Evolutionary conservation across 352 stramenopile genomes (phyloP).

Genomic region (Phytophthora citricola): DNA sequence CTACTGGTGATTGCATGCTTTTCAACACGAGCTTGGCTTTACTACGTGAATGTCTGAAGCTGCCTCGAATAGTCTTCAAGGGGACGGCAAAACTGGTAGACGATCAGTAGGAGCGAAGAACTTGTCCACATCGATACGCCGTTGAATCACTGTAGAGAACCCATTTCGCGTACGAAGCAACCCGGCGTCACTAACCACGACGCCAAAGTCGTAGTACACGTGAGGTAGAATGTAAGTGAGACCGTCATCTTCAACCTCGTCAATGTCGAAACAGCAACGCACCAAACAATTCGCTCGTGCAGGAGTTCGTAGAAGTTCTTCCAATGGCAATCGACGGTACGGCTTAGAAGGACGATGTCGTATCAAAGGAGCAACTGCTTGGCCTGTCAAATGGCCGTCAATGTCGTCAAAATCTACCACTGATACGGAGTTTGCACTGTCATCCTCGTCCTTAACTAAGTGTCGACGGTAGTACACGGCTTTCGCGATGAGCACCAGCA

Average conservation of each 20-base stretch:
- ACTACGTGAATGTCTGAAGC: background rate
- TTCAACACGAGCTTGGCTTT: slow-evolving; percentile 2
- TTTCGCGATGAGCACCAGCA: slow-evolving; percentile 31
- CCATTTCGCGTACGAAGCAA: slow-evolving; percentile 57
- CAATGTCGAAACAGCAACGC: slow-evolving; percentile 46
- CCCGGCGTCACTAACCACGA: slow-evolving; percentile 49
- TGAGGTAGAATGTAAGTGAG: slow-evolving; percentile 55
- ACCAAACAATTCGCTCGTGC: slow-evolving; percentile 61
- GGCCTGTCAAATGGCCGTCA: slow-evolving; percentile 12
- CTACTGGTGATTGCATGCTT: too few relatives aligned
- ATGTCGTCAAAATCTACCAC: slow-evolving; percentile 30
- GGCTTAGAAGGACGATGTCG: slow-evolving; percentile 6
- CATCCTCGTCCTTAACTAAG: slow-evolving; percentile 3
- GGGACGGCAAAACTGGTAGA: slow-evolving; percentile 11
- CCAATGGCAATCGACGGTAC: slow-evolving; percentile 58
- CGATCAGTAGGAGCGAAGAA: slow-evolving; percentile 41
- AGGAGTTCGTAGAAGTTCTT: slow-evolving; percentile 54
- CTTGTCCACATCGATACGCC: slow-evolving; percentile 55
- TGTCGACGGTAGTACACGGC: slow-evolving; percentile 16
- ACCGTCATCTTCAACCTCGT: slow-evolving; percentile 39
- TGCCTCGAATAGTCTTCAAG: slow-evolving; percentile 8
- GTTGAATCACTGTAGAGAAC: slow-evolving; percentile 62
- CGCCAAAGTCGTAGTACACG: slow-evolving; percentile 66
- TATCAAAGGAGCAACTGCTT: slow-evolving; percentile 25
- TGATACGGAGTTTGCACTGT: slow-evolving; percentile 13